Evolutionary conservation across 2,329 filamentous ascomycete genomes (phyloP), one percentile per base, ranked within the genome.

Genomic region (Monilinia aucupariae): DNA sequence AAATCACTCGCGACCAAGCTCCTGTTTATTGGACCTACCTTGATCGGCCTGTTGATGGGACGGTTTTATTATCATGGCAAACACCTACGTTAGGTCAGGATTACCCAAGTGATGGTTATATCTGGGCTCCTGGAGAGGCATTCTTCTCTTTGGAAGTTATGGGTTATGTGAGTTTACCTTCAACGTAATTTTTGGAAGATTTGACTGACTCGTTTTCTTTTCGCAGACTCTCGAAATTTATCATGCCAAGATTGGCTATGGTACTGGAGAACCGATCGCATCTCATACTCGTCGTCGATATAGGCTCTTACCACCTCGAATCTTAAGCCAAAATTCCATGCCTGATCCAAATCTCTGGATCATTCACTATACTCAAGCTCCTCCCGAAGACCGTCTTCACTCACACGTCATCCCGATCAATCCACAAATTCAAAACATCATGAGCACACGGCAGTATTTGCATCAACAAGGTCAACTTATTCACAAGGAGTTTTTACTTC

Each of bases 11-110:
- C 75, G 89, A 96, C 72, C 81, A 87, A 67, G 88, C 92, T 55
- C 85, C 93, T 3, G 92, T 99, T 82, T 90, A 88, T 77, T 99
- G 93, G 93, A 92, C 89, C 52, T 96, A 93, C 75, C 84, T 97
- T 63, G 86, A 94, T 70, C 84, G 86, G 60, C 93, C 93, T 13
- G 82, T 82, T 59, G 91, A 96, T 76, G 92, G 92, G 62, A 88
- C 87, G 10, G 83, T 96, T 51, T 84, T 94, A 73, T 81, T 97
- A 67, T 89, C 89, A 59, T 97, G 93, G 93, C 92, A 97, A 75
- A 89, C 93, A 2, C 80, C 89, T 59, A 87, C 88, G 59, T 76
- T 90, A 62, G 85, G 84, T 4, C 86, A 83, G 1, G 88, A 86
- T 70, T 96, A 92, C 73, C 87, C 93, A 10, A 96, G 89, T 43